Evolutionary conservation across 1,284 basidiomycete genomes (phyloP).

Genomic region (Coriolopsis trogii): DNA sequence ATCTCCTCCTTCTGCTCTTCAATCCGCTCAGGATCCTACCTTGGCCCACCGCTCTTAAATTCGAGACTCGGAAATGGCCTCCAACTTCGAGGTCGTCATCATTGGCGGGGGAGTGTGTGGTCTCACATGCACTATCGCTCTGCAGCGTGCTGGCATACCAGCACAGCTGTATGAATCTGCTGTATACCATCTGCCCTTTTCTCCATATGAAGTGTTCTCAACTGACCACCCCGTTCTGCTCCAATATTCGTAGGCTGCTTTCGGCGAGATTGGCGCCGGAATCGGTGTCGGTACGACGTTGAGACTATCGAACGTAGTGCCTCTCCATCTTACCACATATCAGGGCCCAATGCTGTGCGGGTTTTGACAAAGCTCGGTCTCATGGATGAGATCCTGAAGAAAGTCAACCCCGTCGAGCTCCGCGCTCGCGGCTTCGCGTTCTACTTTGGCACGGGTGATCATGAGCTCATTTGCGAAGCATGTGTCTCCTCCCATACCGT

Average conservation of each 20-base stretch:
- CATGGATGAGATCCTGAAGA: slow-evolving; percentile 45
- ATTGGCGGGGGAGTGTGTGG: slow-evolving; percentile 59
- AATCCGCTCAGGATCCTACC: no score
- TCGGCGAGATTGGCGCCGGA: slow-evolving; percentile 11
- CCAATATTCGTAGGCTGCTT: neutral
- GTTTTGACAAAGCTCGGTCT: slow-evolving; percentile 49
- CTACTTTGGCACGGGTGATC: slow-evolving; percentile 42
- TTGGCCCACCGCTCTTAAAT: no score
- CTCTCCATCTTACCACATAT: no score
- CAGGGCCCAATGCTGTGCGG: slow-evolving; percentile 54
- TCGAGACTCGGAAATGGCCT: no score
- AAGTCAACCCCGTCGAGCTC: slow-evolving; percentile 39
- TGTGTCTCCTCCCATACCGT: neutral
- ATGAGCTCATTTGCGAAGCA: slow-evolving; percentile 43
- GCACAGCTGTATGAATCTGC: slow-evolving; percentile 44
- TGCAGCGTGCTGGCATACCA: slow-evolving; percentile 45
- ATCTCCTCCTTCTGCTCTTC: no score
- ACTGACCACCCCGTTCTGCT: no score
- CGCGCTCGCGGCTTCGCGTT: slow-evolving; percentile 42
- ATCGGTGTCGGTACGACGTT: slow-evolving; percentile 6
- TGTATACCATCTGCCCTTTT: neutral
- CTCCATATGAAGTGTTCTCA: neutral
- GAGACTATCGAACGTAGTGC: no score
- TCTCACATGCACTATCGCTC: slow-evolving; percentile 47
- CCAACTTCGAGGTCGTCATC: slow-evolving; percentile 51